Percentiles rank a stretch among this genome's conserved stretches.
phyloP scores from a whole-genome alignment of 192 early-diverging fungal species.

The Chytriomyces sp. region DNA sequence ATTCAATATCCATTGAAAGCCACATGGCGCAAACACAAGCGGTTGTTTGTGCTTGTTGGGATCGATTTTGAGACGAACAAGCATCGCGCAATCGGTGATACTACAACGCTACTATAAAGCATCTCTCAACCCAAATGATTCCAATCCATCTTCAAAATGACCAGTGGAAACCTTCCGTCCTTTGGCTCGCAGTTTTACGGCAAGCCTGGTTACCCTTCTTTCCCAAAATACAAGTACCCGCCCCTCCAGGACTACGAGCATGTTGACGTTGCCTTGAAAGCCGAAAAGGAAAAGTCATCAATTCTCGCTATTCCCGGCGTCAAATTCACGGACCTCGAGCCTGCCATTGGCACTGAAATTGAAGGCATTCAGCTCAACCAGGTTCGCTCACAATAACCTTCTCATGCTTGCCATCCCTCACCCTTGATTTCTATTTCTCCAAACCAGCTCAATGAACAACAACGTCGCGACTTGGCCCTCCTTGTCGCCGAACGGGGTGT shows the following conservation, averaged over 20 bases:
- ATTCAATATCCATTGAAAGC: too few species aligned
- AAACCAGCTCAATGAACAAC: constrained; percentile 60
- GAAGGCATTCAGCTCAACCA: constrained; percentile 39
- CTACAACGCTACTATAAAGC: too few species aligned
- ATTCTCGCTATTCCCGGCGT: constrained; percentile 51
- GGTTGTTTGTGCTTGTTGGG: too few species aligned
- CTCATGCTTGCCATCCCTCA: too few species aligned
- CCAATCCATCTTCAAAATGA: neutral
- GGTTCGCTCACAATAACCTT: neutral
- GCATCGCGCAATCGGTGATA: too few species aligned
- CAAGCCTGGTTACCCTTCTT: constrained; percentile 16
- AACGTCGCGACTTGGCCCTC: constrained; percentile 62
- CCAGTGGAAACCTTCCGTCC: neutral
- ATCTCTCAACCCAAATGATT: too few species aligned
- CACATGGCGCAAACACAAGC: too few species aligned
- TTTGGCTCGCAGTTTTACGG: constrained; percentile 9
- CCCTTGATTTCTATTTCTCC: constrained; percentile 41
- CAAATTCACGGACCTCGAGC: constrained; percentile 56
- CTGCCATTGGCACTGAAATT: constrained; percentile 65
- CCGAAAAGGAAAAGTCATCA: constrained; percentile 58
- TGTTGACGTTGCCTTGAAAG: constrained; percentile 39
- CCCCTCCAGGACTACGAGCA: constrained; percentile 23
- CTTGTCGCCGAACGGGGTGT: constrained; percentile 68
- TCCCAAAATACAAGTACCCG: constrained; percentile 1
- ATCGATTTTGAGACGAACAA: too few species aligned